Conservation (phyloP, 1,139 yeast genomes). For the Yamadazyma sp. region DNA sequence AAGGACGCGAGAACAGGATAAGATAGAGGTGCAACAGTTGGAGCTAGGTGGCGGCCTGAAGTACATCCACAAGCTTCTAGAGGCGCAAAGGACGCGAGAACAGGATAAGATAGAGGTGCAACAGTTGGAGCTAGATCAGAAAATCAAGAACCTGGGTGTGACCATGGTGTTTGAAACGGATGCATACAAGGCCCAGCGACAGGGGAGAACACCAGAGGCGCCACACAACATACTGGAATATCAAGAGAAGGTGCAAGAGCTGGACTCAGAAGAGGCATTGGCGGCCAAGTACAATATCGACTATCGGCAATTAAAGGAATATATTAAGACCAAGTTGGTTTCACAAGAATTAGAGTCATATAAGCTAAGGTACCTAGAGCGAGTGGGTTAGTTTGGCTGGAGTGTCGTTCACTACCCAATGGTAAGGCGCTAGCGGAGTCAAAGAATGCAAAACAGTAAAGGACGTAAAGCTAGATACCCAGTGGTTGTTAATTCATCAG, state of each 20-base stretch:
- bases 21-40: constrained; percentile 2
- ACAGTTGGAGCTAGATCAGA: constrained; percentile 6
- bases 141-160: constrained; percentile 5
- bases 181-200: constrained; percentile 7
- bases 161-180: constrained; percentile 13
- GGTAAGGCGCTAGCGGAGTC: too few relatives aligned
- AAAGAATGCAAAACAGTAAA: too few relatives aligned
- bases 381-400: too few relatives aligned
- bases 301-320: constrained; percentile 6
- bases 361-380: constrained; percentile 13
- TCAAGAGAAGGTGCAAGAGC: neutral
- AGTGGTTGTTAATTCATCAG: too few relatives aligned
- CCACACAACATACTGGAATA: neutral
- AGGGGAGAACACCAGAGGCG: neutral
- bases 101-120: constrained; percentile 5
- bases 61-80: constrained; percentile 11
- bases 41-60: constrained; percentile 6
- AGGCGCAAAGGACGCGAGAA: constrained; percentile 13
- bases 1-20: constrained; percentile 10
- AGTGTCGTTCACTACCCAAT: too few relatives aligned
- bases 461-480: too few relatives aligned
- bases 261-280: neutral
- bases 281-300: constrained; percentile 5
- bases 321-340: constrained; percentile 15
- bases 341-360: constrained; percentile 14